A percentile compares a stretch with the other conserved stretches of the same genome.
These are phyloP conservation scores for Lithospermum erythrorhizon DNA, from an alignment of 257 asterid genomes.

Conservation along the genomic window DNA sequence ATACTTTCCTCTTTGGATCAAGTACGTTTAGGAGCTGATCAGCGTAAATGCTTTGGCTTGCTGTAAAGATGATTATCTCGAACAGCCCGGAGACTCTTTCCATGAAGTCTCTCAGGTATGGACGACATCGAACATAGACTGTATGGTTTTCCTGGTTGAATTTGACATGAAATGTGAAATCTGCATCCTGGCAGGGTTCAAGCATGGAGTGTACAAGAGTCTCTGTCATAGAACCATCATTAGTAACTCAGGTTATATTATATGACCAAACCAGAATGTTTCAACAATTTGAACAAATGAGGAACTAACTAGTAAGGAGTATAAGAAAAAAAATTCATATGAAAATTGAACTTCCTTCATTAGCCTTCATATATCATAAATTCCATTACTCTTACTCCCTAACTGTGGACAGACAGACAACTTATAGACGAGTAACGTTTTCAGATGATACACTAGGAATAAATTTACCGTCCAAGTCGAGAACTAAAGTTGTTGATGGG, in stretches of 20 bases:
- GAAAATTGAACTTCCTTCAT: not conserved
- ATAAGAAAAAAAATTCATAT: too few species aligned
- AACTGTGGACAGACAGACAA: too few species aligned
- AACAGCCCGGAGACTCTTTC: conserved; percentile 64
- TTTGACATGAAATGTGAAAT: conserved; percentile 80
- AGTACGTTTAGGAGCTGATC: conserved; percentile 80
- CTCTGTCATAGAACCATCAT: conserved; percentile 41
- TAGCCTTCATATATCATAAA: not conserved
- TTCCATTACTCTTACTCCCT: too few species aligned
- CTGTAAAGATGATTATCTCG: conserved; percentile 89
- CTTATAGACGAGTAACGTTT: not conserved
- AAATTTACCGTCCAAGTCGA: conserved; percentile 87
- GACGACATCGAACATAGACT: conserved; percentile 82
- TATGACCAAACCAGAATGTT: too few species aligned
- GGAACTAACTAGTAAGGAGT: too few species aligned
- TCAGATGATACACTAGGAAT: not conserved
- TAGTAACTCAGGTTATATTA: too few species aligned
- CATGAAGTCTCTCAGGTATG: conserved; percentile 72
- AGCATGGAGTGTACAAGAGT: conserved; percentile 98
- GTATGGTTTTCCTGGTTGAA: conserved; percentile 68
- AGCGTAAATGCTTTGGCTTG: conserved; percentile 96
- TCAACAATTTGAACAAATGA: too few species aligned
- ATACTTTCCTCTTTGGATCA: conserved; percentile 83
- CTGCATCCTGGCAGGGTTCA: conserved; percentile 77
- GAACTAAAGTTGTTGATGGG: conserved; percentile 81